Percentiles rank a stretch among this genome's conserved stretches.
Conservation (phyloP, 2,329 filamentous ascomycete species). For the Colletotrichum higginsianum region DNA sequence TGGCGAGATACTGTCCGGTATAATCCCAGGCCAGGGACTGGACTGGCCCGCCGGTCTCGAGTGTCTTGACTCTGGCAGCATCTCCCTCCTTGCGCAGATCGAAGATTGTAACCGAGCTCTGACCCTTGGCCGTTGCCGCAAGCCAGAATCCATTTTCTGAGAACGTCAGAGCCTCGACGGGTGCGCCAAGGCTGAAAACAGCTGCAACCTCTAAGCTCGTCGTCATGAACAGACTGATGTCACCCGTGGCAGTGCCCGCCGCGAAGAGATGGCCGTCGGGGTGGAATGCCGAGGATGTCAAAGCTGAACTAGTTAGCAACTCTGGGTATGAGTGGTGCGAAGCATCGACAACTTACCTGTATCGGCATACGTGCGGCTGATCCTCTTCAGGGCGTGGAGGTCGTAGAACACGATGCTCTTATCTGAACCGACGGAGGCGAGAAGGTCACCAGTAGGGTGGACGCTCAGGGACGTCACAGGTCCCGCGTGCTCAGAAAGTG, state of each 20-base stretch:
- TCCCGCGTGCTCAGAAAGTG: slow-evolving; percentile 86
- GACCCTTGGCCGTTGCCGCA: slow-evolving; percentile 83
- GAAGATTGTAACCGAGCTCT: slow-evolving; percentile 87
- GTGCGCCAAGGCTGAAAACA: slow-evolving; percentile 77
- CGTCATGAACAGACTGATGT: slow-evolving; percentile 91
- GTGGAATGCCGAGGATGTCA: slow-evolving; percentile 88
- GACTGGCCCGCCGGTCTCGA: slow-evolving; percentile 87
- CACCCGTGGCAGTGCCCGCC: slow-evolving; percentile 82
- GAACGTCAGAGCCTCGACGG: slow-evolving; percentile 84
- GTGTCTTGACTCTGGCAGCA: slow-evolving; percentile 83
- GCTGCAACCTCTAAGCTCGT: slow-evolving; percentile 84
- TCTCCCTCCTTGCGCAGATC: slow-evolving; percentile 94
- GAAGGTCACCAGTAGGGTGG: slow-evolving; percentile 85
- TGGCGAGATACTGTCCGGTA: slow-evolving; percentile 91
- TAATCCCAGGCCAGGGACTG: slow-evolving; percentile 91
- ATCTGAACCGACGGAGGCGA: slow-evolving; percentile 90
- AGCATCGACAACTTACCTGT: slow-evolving; percentile 53
- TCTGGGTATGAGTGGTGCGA: slow-evolving; percentile 4
- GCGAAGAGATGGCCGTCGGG: slow-evolving; percentile 97
- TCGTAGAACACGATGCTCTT: slow-evolving; percentile 96
- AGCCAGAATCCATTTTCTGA: slow-evolving; percentile 99
- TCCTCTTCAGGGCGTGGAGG: slow-evolving; percentile 74
- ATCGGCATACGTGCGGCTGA: slow-evolving; percentile 85
- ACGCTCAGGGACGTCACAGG: slow-evolving; percentile 82
- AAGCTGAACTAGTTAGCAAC: slow-evolving; percentile 64